These are phyloP conservation scores for Myxozyma udenii DNA, from an alignment of 805 yeast species.

Conservation along the genomic window DNA sequence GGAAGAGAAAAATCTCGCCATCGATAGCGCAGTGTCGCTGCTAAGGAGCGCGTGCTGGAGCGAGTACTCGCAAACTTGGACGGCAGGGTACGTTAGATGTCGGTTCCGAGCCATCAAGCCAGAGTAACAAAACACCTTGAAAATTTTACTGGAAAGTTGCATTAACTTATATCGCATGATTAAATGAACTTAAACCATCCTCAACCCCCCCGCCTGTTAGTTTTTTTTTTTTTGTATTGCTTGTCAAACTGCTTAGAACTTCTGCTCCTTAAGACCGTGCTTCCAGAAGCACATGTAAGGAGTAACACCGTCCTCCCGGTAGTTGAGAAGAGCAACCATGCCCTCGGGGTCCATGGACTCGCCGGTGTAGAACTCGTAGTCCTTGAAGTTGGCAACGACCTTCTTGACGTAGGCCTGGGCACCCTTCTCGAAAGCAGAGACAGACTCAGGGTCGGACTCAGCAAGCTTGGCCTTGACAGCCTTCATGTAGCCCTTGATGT, in stretches of 20 bases:
- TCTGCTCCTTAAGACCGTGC: conserved; percentile 89
- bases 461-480: conserved; percentile 81
- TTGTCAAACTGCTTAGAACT: conserved; percentile 58
- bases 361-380: conserved; percentile 99
- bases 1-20: conserved; percentile 16
- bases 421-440: conserved; percentile 93
- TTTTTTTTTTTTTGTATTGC: background rate
- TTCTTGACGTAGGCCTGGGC: conserved; percentile 95
- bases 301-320: conserved; percentile 99
- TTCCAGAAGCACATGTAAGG: conserved; percentile 98
- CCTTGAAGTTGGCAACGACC: conserved; percentile 90
- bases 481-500: conserved; percentile 99
- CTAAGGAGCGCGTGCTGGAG: conserved; percentile 18
- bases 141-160: too few relatives aligned
- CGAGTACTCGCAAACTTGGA: conserved; percentile 22
- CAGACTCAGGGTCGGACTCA: conserved; percentile 83
- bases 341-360: conserved; percentile 99
- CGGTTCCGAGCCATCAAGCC: conserved; percentile 27
- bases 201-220: too few relatives aligned
- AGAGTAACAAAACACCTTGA: background rate
- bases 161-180: too few relatives aligned
- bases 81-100: conserved; percentile 30
- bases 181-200: too few relatives aligned
- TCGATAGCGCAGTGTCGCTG: conserved; percentile 23
- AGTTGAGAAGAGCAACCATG: conserved; percentile 96